A percentile compares a stretch with the other conserved stretches of the same genome.
These are phyloP conservation scores for Insectozyma bohioensis DNA, from an alignment of 1,139 yeast species.

Conservation along the genomic window DNA sequence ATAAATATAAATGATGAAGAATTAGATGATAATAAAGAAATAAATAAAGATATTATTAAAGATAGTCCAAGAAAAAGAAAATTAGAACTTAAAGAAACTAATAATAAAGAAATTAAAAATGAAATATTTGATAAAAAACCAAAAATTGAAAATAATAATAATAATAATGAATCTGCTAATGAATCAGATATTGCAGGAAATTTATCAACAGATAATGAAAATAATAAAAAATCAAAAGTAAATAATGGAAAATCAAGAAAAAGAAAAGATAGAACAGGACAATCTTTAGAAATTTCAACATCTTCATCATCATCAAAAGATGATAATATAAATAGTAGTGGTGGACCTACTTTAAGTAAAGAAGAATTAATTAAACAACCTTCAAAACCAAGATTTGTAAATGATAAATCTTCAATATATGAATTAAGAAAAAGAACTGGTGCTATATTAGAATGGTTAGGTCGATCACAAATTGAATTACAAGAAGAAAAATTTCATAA, in stretches of 20 bases:
- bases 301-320: conserved; percentile 5
- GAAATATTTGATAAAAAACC: too few species aligned
- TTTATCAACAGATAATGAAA: conserved; percentile 15
- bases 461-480: conserved; percentile 78
- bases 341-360: conserved; percentile 18
- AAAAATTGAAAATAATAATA: conserved; percentile 15
- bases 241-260: conserved; percentile 10
- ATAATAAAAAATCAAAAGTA: too few species aligned
- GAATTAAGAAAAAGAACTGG: conserved; percentile 88
- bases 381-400: conserved; percentile 81
- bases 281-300: not conserved
- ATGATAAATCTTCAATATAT: conserved; percentile 65
- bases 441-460: conserved; percentile 87
- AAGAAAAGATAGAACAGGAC: conserved; percentile 5
- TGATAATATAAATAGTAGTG: conserved; percentile 2
- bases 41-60: too few species aligned
- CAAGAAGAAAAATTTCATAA: conserved; percentile 66
- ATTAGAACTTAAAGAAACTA: not conserved
- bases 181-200: not conserved
- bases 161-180: conserved; percentile 5
- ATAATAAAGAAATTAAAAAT: conserved; percentile 8
- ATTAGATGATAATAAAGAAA: conserved; percentile 3
- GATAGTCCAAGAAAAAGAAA: conserved; percentile 5
- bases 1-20: conserved; percentile 10
- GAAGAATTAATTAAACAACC: conserved; percentile 58